Percentiles rank a stretch among this genome's conserved stretches.
phyloP scores from a whole-genome alignment of 2,329 filamentous ascomycete species.

The Xylariaceae sp. region DNA sequence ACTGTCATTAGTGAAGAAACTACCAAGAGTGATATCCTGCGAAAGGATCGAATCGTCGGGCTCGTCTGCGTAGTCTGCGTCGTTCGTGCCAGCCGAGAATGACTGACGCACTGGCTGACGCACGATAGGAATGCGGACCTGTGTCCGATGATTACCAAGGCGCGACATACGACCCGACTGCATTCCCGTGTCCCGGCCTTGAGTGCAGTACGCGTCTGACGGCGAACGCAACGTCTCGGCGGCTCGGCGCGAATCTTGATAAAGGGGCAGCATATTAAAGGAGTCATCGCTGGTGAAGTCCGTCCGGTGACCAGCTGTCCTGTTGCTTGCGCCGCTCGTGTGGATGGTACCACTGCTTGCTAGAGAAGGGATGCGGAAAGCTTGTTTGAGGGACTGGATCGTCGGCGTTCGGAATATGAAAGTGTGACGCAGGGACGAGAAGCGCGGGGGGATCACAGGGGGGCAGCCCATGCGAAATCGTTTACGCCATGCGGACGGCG shows the following conservation, averaged over 20 bases:
- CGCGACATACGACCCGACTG: background rate
- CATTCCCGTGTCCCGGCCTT: no score
- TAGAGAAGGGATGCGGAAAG: slow-evolving; percentile 12
- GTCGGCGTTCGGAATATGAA: slow-evolving; percentile 13
- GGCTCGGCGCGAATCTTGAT: background rate
- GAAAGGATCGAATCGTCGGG: background rate
- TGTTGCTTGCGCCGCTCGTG: slow-evolving; percentile 4
- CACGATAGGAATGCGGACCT: slow-evolving; percentile 3
- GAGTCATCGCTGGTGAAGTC: background rate
- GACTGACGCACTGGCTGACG: background rate
- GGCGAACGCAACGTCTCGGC: background rate
- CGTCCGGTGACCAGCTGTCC: background rate
- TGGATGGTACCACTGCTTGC: background rate
- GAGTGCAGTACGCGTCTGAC: no score
- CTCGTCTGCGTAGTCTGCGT: background rate
- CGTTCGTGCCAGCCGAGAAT: background rate
- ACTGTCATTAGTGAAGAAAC: slow-evolving; percentile 4
- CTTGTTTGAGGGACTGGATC: slow-evolving; percentile 9
- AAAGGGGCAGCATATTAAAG: slow-evolving; percentile 10
- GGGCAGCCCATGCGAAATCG: background rate
- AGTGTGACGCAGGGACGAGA: slow-evolving; percentile 18
- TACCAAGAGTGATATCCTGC: slow-evolving; percentile 5
- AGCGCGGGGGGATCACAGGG: slow-evolving; percentile 21
- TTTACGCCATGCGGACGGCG: background rate
- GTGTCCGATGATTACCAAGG: background rate